Percentiles rank a stretch among this genome's conserved stretches.
Conservation (phyloP, 1,139 yeast species). For the Yamadazyma sp. region DNA sequence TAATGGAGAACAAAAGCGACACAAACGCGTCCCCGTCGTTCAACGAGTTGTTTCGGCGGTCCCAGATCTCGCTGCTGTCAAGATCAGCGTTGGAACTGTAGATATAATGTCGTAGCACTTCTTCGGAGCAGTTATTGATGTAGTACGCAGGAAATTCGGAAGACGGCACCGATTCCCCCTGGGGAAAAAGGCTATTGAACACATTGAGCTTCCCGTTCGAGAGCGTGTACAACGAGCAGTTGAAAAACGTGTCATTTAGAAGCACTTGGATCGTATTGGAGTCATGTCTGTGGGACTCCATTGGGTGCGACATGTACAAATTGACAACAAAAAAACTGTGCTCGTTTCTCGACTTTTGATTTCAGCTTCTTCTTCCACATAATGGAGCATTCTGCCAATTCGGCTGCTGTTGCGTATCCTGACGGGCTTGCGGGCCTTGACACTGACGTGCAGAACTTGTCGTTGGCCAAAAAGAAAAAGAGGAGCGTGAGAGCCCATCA, state of each 20-base stretch:
- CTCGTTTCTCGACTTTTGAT: not conserved
- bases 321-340: not conserved
- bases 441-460: slow-evolving; percentile 6
- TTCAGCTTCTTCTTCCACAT: not conserved
- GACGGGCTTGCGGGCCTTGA: slow-evolving; percentile 3
- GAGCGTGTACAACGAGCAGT: slow-evolving; percentile 42
- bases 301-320: not conserved
- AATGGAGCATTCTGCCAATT: not conserved
- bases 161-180: slow-evolving; percentile 4
- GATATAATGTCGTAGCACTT: slow-evolving; percentile 6
- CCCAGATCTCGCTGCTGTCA: slow-evolving; percentile 2
- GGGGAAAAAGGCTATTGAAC: not conserved
- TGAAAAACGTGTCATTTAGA: slow-evolving; percentile 21
- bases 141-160: slow-evolving; percentile 39
- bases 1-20: slow-evolving; percentile 41
- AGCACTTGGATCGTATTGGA: not conserved
- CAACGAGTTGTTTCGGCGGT: slow-evolving; percentile 19
- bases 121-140: slow-evolving; percentile 39
- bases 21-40: slow-evolving; percentile 46
- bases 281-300: not conserved
- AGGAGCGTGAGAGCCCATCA: slow-evolving; percentile 50
- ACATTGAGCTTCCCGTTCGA: slow-evolving; percentile 29
- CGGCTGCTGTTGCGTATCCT: no score
- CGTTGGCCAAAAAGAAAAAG: slow-evolving; percentile 27
- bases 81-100: not conserved